phyloP scores from a whole-genome alignment of 129 eudicot species.

The Flaveria trinervia region DNA sequence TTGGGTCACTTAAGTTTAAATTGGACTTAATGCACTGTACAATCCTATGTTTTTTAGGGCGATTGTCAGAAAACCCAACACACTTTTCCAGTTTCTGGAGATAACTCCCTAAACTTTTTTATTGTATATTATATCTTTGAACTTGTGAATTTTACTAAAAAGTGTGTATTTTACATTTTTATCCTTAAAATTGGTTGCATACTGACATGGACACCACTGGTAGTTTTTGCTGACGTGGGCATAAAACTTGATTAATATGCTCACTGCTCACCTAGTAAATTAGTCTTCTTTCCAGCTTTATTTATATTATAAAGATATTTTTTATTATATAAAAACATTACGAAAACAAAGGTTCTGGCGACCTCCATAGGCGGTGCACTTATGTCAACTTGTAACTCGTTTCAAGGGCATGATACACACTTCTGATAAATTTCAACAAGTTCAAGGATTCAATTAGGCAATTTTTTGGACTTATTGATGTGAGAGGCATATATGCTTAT shows the following conservation, averaged over 20 bases:
- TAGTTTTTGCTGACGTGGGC: neutral
- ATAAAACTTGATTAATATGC: neutral
- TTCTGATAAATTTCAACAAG: conserved; percentile 10
- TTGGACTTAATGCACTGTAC: neutral
- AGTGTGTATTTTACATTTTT: neutral
- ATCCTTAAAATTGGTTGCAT: neutral
- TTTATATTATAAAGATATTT: neutral
- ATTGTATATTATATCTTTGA: neutral
- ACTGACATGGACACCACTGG: neutral
- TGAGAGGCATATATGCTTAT: neutral
- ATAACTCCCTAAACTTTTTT: neutral
- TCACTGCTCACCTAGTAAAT: neutral
- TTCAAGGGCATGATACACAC: neutral
- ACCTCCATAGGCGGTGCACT: neutral
- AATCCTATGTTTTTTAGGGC: neutral
- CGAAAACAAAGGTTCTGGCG: neutral
- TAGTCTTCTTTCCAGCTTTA: neutral
- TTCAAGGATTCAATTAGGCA: neutral
- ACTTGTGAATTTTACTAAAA: neutral
- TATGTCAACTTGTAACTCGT: neutral
- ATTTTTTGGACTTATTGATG: neutral
- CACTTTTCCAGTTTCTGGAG: neutral
- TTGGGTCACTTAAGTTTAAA: neutral
- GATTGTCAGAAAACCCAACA: neutral
- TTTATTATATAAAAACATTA: neutral